phyloP scores from a whole-genome alignment of 2,329 filamentous ascomycete genomes.

The Dothideomycetes sp. region DNA sequence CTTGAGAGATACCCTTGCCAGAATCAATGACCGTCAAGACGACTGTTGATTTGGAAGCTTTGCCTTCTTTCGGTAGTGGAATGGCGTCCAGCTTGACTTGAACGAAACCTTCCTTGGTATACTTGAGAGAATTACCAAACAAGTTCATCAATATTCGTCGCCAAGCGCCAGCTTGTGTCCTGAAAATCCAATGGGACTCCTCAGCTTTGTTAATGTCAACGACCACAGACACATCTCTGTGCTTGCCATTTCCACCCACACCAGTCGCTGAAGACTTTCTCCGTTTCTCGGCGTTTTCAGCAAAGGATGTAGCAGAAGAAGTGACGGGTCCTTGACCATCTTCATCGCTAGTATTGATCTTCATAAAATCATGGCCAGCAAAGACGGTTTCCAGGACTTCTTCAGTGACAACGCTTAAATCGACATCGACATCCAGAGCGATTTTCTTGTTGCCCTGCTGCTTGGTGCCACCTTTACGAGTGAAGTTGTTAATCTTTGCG shows the following conservation, averaged over 20 bases:
- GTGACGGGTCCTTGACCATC: neutral
- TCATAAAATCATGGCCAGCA: constrained; percentile 33
- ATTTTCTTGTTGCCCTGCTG: constrained; percentile 6
- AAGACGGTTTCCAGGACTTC: constrained; percentile 8
- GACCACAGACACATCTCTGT: constrained; percentile 1
- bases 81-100: constrained; percentile 14
- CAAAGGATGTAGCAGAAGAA: neutral
- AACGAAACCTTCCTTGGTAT: constrained; percentile 31
- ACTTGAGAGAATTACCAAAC: constrained; percentile 36
- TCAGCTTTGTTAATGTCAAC: constrained; percentile 5
- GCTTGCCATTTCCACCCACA: neutral
- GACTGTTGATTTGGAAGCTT: constrained; percentile 1
- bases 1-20: constrained; percentile 52
- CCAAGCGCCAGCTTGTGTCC: constrained; percentile 33
- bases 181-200: constrained; percentile 27
- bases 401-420: constrained; percentile 7
- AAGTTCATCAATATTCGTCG: constrained; percentile 36
- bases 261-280: neutral
- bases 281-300: neutral
- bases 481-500: constrained; percentile 27
- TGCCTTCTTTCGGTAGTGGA: constrained; percentile 1
- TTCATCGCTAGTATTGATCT: neutral
- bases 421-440: constrained; percentile 7
- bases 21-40: constrained; percentile 43
- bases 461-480: constrained; percentile 12